Evolutionary conservation across 2,329 filamentous ascomycete species (phyloP).

Genomic region (Penicillium digitatum): DNA sequence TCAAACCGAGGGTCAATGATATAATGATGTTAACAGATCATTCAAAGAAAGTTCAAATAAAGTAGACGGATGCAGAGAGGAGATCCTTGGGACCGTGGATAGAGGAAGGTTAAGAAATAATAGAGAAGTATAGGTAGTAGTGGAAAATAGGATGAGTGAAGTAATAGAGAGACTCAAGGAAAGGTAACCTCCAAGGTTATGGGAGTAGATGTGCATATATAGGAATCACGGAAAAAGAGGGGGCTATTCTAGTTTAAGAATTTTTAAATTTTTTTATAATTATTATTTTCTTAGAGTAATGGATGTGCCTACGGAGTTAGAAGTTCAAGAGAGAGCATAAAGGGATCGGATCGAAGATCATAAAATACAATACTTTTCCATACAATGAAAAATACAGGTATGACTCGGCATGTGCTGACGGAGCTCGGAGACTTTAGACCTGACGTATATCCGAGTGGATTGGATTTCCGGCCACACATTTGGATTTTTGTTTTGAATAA

Average conservation of each 20-base stretch:
- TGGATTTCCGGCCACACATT: slow-evolving; percentile 13
- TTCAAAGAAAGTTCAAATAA: slow-evolving; percentile 4
- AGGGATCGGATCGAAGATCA: slow-evolving; percentile 1
- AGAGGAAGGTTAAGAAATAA: not conserved
- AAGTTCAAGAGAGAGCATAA: not conserved
- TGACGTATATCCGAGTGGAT: slow-evolving; percentile 22
- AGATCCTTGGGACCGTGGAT: not conserved
- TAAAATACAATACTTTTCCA: not conserved
- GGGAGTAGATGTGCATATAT: slow-evolving; percentile 3
- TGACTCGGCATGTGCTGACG: slow-evolving; percentile 20
- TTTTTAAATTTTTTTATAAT: slow-evolving; percentile 9
- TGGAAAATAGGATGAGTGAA: not conserved
- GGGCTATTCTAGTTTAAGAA: slow-evolving; percentile 2
- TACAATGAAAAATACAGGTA: not conserved
- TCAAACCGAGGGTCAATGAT: slow-evolving; percentile 27
- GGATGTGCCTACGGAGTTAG: not conserved
- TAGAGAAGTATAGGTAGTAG: not conserved
- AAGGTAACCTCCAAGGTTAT: not conserved
- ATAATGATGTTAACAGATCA: slow-evolving; percentile 20
- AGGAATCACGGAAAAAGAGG: not conserved
- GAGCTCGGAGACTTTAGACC: slow-evolving; percentile 17
- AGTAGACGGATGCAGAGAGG: slow-evolving; percentile 3
- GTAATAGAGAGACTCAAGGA: not conserved
- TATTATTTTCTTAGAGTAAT: not conserved
- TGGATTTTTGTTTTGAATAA: not conserved